A percentile compares a stretch with the other conserved stretches of the same genome.
Conservation (phyloP, 176 grass and related monocot genomes). For the Eragrostis nindensis region DNA sequence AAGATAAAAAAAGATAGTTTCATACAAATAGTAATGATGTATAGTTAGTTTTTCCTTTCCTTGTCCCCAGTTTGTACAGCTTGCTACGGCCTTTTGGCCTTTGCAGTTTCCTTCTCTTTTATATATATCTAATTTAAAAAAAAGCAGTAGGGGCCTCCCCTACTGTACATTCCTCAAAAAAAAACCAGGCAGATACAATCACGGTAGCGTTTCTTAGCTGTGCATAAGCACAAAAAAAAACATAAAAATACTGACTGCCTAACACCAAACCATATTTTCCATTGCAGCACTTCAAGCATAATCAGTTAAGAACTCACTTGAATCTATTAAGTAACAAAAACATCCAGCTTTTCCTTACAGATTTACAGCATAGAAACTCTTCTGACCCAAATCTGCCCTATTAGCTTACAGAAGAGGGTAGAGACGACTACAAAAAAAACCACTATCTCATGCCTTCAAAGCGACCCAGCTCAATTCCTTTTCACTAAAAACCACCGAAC, state of each 20-base stretch:
- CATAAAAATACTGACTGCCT: too few species aligned
- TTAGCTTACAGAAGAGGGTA: constrained; percentile 53
- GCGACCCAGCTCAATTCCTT: constrained; percentile 62
- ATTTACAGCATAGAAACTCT: constrained; percentile 61
- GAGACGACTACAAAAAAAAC: constrained; percentile 52
- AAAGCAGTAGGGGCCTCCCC: too few species aligned
- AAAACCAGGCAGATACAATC: background rate
- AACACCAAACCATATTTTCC: constrained; percentile 30
- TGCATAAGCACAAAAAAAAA: constrained; percentile 40
- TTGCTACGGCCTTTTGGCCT: too few species aligned
- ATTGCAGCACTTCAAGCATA: background rate
- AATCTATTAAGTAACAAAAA: constrained; percentile 43
- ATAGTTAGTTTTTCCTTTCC: too few species aligned
- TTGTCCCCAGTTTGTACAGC: too few species aligned
- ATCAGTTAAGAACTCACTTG: constrained; percentile 29
- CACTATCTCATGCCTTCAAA: constrained; percentile 44
- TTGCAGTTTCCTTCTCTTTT: too few species aligned
- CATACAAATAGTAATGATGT: too few species aligned
- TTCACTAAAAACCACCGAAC: constrained; percentile 62
- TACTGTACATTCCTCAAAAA: too few species aligned
- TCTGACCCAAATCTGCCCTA: constrained; percentile 48
- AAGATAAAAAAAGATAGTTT: too few species aligned
- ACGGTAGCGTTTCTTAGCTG: constrained; percentile 40
- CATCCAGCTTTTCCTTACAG: constrained; percentile 42
- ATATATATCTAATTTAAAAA: too few species aligned